These are phyloP conservation scores for Angomonas deanei DNA, from an alignment of 208 protist species.

Conservation along the genomic window DNA sequence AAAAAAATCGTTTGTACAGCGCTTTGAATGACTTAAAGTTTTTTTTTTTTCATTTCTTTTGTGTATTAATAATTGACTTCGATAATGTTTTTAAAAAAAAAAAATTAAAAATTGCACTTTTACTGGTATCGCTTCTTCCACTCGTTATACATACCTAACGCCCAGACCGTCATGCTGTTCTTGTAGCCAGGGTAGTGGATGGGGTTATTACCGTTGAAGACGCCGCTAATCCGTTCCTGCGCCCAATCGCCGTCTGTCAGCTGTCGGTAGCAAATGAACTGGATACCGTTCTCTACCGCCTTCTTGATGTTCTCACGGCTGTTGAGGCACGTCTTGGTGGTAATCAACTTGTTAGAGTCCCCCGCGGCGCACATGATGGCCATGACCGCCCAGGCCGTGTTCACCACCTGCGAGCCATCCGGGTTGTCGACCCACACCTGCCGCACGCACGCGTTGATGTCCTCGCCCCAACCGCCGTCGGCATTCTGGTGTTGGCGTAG, in stretches of 20 bases:
- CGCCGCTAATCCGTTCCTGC: slow-evolving; percentile 93
- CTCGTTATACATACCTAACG: slow-evolving; percentile 84
- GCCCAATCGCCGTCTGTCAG: slow-evolving; percentile 81
- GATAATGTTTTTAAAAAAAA: too few species aligned
- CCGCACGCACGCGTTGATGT: slow-evolving; percentile 85
- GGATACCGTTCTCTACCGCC: slow-evolving; percentile 79
- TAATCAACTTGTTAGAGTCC: slow-evolving; percentile 4
- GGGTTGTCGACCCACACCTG: slow-evolving; percentile 83
- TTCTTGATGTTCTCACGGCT: slow-evolving; percentile 25
- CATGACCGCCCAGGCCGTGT: slow-evolving; percentile 96
- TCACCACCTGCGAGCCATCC: slow-evolving; percentile 92
- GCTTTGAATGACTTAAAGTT: background rate
- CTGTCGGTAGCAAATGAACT: slow-evolving; percentile 84
- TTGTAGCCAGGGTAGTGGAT: slow-evolving; percentile 97
- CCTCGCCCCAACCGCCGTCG: slow-evolving; percentile 95
- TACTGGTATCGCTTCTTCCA: too few species aligned
- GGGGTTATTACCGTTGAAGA: slow-evolving; percentile 98
- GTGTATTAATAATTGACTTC: too few species aligned
- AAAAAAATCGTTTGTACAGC: too few species aligned
- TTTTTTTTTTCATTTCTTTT: background rate
- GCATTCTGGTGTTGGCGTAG: slow-evolving; percentile 89
- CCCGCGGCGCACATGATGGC: slow-evolving; percentile 87
- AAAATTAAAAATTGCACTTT: too few species aligned
- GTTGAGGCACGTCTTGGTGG: slow-evolving; percentile 6
- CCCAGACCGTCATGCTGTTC: slow-evolving; percentile 97